phyloP scores from a whole-genome alignment of 371 early-diverging fungal species.

The Circinella minor region DNA sequence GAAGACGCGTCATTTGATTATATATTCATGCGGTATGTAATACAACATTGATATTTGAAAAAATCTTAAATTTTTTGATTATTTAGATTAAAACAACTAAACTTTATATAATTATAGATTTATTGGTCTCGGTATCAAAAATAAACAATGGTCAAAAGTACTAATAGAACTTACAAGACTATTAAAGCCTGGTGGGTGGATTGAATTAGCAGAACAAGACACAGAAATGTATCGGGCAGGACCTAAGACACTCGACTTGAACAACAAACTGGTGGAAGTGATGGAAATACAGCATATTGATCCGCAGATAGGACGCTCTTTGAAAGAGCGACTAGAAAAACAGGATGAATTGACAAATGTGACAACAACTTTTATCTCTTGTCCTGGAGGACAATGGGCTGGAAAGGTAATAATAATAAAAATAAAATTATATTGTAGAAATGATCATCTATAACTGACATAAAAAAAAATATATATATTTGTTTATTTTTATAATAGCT shows the following conservation, averaged over 20 bases:
- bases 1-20: slow-evolving; percentile 51
- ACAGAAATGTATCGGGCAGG: slow-evolving; percentile 46
- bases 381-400: slow-evolving; percentile 58
- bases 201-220: slow-evolving; percentile 49
- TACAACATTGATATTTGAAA: too few relatives aligned
- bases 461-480: too few relatives aligned
- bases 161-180: slow-evolving; percentile 43
- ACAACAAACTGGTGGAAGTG: slow-evolving; percentile 29
- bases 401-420: slow-evolving; percentile 38
- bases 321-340: slow-evolving; percentile 31
- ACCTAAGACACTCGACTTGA: slow-evolving; percentile 39
- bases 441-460: too few relatives aligned
- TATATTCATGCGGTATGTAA: slow-evolving; percentile 48
- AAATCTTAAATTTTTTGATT: not conserved
- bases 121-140: slow-evolving; percentile 36
- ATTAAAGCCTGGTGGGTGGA: slow-evolving; percentile 51
- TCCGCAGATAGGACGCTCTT: slow-evolving; percentile 30
- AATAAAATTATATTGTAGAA: too few relatives aligned
- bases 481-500: slow-evolving; percentile 27
- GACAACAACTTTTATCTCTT: slow-evolving; percentile 46
- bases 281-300: slow-evolving; percentile 38
- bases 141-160: slow-evolving; percentile 34
- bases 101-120: slow-evolving; percentile 24
- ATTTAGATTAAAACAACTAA: not conserved
- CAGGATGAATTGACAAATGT: slow-evolving; percentile 26